Base-by-base conservation (phyloP, 2,329 filamentous ascomycete genomes). In the Epichloe sp. region DNA sequence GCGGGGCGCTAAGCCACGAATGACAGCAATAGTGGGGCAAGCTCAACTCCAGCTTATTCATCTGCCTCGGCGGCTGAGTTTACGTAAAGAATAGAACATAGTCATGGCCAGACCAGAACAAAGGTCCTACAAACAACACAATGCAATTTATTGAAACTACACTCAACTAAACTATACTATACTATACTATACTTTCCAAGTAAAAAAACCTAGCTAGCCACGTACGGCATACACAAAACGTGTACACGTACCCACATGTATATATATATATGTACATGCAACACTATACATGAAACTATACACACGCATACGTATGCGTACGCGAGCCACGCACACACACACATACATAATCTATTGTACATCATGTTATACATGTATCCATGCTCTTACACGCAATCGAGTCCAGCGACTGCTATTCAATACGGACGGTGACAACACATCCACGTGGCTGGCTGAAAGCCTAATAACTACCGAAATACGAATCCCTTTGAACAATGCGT, bases 381-480 rank as follows among this genome's bases (percentile, higher is more conserved):
- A 38, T 49, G 37, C 37, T 47, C 45, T 48, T 48, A 47, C 44
- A 48, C 48, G 48, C 52, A 51, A 44, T 50, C 48, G 48, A 51
- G n/a, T 50, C 52, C 52, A 48, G 44, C 46, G 45, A 45, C 36
- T 48, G 50, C 46, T 10, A 23, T 52, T 43, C n/a, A 45, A 31
- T 23, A 44, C 21, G 31, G 36, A 31, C 36, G 5, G 11, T 10
- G 15, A 49, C 5, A 15, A 42, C 17, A 34, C 8, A 4, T 21
- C 34, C 14, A 14, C 31, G 11, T 11, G 31, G 8, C 35, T 11
- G 36, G n/a, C 15, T 38, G 19, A 44, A 10, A 38, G 17, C 44
- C 35, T 14, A 40, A 35, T 11, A 38, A 44, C 34, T 48, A 38
- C 21, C 50, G 23, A 45, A 52, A n/a, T 31, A 48, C 36, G 41